phyloP scores from a whole-genome alignment of 495 filamentous ascomycete species.

The Hypoxylon cercidicola region DNA sequence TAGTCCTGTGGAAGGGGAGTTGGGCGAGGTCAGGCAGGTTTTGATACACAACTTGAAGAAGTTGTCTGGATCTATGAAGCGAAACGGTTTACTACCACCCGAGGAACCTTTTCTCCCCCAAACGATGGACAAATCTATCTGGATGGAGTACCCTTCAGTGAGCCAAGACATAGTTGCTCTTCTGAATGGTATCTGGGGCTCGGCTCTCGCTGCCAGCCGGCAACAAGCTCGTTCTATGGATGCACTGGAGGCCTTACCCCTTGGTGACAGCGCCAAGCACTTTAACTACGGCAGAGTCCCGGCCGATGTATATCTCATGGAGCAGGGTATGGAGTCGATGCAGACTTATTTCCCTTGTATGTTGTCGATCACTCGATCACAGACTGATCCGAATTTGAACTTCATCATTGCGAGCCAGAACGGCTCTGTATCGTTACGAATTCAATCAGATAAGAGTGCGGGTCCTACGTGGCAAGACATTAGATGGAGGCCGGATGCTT shows the following conservation, averaged over 20 bases:
- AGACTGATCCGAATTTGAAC: slow-evolving; percentile 70
- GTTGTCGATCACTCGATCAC: slow-evolving; percentile 76
- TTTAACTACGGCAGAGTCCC: slow-evolving; percentile 82
- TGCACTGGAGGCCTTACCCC: slow-evolving; percentile 73
- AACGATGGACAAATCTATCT: slow-evolving; percentile 76
- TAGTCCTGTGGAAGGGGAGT: slow-evolving; percentile 48
- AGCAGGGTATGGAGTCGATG: slow-evolving; percentile 71
- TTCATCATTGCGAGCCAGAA: slow-evolving; percentile 80
- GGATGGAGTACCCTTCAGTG: slow-evolving; percentile 76
- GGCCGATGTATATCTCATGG: slow-evolving; percentile 73
- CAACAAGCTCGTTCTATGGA: slow-evolving; percentile 52
- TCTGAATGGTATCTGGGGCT: slow-evolving; percentile 68
- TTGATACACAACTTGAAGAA: slow-evolving; percentile 73
- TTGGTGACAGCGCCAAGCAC: slow-evolving; percentile 73
- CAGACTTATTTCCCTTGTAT: slow-evolving; percentile 74
- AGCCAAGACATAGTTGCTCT: slow-evolving; percentile 72
- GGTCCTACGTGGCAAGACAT: slow-evolving; percentile 83
- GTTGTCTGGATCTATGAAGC: slow-evolving; percentile 81
- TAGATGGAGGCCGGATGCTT: slow-evolving; percentile 73
- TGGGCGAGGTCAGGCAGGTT: slow-evolving; percentile 63
- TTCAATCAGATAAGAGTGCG: slow-evolving; percentile 72
- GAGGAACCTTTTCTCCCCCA: slow-evolving; percentile 71
- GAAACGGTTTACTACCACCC: slow-evolving; percentile 77
- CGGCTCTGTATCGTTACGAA: slow-evolving; percentile 75
- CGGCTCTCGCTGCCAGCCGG: slow-evolving; percentile 52